Evolutionary conservation across 495 filamentous ascomycete species (phyloP), one percentile per base, ranked within the genome.

Genomic region (Xylaria bambusicola): DNA sequence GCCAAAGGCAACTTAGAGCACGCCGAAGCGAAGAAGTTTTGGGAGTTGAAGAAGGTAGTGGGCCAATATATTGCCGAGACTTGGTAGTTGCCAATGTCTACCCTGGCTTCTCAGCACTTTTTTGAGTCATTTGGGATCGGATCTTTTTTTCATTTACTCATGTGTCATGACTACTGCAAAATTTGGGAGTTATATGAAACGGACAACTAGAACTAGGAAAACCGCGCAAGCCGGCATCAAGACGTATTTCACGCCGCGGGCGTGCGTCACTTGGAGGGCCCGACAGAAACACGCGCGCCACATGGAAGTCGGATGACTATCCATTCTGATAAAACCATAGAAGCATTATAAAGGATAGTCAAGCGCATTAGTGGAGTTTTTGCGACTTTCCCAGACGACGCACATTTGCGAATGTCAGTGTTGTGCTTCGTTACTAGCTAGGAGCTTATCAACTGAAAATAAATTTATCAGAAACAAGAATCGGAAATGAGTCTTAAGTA

Each of bases 1-100:
- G 77, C 81, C 41, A 93, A 89, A 79, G 91, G 90, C 5, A 89
- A 89, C 61, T 71, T 94, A 21, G 85, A 87, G 62, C 69, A 77
- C 29, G 83, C 89, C 27, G 89, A 91, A 69, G 91, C 91, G 0
- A 77, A 80, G 71, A 74, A 84, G 52, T 96, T 93, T 68, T 93
- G 91, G 91, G 74, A 78, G 15, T 76, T 89, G 53, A 94, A 94
- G 82, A 91, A 87, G 76, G 87, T 91, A 52, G 89, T 80, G 9
- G 90, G 89, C 1, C 90, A 93, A 74, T 96, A 92, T 68, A 92
- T 93, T 75, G 87, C 91, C 52, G 91, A 92, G 78, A 91, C 82
- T 12, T 84, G 82, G 82, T 83, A 65, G 18, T 42, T 9, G 33
- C 33, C 33, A 49, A 29, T 10, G 5, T 33, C 10, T 33, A 5